Base-by-base conservation (phyloP, 129 eudicot genomes). In the Silybum marianum region DNA sequence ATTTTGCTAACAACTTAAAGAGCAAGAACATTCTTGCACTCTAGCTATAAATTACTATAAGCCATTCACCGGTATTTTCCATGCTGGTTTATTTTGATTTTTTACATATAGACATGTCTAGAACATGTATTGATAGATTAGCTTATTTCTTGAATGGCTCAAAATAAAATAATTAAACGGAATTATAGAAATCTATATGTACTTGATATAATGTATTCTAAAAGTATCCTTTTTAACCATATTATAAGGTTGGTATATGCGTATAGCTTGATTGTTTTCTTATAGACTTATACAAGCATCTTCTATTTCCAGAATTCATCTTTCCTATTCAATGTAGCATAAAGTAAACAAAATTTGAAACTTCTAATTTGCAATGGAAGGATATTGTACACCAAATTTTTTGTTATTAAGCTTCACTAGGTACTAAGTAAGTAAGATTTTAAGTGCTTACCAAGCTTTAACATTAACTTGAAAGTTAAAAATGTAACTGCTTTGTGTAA, bases 351-450 rank as follows among this genome's bases (percentile, higher is more conserved):
- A 44, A 44, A 44, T 44, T 44, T 44, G 54, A 44, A 44, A 44
- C 16, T 44, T 44, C 16, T 44, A 44, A 44, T 44, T 44, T 44
- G 54, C 54, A 11, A 44, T 44, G 54, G 54, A 10, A 13, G 11
- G 54, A 44, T 40, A 13, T 9, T 40, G 18, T 11, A 44, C 16
- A 11, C 16, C 54, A 44, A 38, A 18, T 11, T 7, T 23, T 74
- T 54, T 3, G 39, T 44, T 46, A 44, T 14, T 25, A 26, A 74
- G 78, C 40, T 74, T 74, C 30, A 26, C 39, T 46, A 74, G 67
- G 13, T 46, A 24, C 78, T 44, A 6, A 74, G 67, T 74, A 74
- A 63, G 39, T 74, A 24, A 74, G 14, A 14, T 38, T 36, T 72
- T 44, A 10, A 44, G 54, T 44, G 54, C 16, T 10, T 10, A 44